Conservation (phyloP, 2,329 filamentous ascomycete species). For the Blumeria hordei region DNA sequence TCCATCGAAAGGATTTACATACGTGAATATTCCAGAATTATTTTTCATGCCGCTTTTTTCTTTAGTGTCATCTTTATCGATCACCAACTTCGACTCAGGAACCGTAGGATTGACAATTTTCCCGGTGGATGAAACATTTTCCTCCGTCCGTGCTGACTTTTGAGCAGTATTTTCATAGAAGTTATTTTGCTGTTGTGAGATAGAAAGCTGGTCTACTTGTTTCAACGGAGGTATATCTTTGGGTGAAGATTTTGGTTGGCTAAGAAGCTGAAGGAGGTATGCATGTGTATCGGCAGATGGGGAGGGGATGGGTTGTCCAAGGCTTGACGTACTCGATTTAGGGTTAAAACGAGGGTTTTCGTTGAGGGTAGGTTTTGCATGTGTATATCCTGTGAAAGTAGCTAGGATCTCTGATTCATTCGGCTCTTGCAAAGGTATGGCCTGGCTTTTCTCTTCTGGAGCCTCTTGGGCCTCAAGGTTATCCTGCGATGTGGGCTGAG, state of each 20-base stretch:
- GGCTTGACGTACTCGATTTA: background rate
- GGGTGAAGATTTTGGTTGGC: conserved; percentile 39
- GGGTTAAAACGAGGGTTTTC: too few species aligned
- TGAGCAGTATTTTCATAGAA: conserved; percentile 12
- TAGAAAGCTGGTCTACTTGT: conserved; percentile 11
- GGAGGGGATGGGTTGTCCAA: conserved; percentile 22
- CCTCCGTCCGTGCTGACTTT: conserved; percentile 20
- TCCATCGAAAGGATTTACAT: conserved; percentile 49
- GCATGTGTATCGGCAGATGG: conserved; percentile 52
- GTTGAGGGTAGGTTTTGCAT: conserved; percentile 8
- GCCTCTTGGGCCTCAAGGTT: conserved; percentile 8
- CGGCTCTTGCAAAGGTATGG: conserved; percentile 5
- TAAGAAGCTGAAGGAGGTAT: conserved; percentile 66
- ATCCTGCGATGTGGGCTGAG: conserved; percentile 12
- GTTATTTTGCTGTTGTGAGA: conserved; percentile 18
- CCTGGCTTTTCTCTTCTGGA: conserved; percentile 7
- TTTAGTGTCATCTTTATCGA: conserved; percentile 9
- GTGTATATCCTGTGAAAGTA: conserved; percentile 11
- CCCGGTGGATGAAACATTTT: conserved; percentile 19
- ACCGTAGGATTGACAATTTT: conserved; percentile 13
- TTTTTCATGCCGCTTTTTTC: conserved; percentile 5
- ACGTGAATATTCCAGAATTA: conserved; percentile 29
- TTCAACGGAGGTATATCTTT: conserved; percentile 17
- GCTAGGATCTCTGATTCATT: conserved; percentile 13
- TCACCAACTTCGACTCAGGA: conserved; percentile 5